A percentile compares a stretch with the other conserved stretches of the same genome.
Evolutionary conservation across 257 asterid species (phyloP).

Genomic region (Salvia rosmarinus): DNA sequence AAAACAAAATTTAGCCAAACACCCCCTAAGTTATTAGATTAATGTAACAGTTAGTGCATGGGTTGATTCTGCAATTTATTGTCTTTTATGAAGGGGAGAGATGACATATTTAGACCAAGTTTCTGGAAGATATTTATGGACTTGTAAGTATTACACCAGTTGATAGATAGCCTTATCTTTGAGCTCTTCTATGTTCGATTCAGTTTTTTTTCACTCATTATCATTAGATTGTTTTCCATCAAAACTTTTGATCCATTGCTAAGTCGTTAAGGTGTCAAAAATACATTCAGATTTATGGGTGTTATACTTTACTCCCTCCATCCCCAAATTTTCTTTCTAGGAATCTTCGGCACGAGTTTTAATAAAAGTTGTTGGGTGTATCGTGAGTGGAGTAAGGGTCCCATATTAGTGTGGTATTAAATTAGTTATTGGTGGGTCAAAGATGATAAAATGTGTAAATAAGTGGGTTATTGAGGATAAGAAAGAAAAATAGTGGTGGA

Average conservation of each 20-base stretch:
- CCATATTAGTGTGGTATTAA: too few relatives aligned
- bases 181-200: constrained; percentile 13
- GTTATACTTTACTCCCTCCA: too few relatives aligned
- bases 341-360: too few relatives aligned
- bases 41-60: constrained; percentile 20
- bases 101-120: not conserved
- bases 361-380: too few relatives aligned
- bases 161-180: constrained; percentile 23
- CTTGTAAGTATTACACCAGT: not conserved
- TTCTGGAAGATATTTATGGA: not conserved
- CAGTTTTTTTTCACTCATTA: not conserved
- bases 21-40: not conserved
- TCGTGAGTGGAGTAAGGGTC: too few relatives aligned
- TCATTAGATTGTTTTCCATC: constrained; percentile 13
- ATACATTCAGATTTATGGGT: constrained; percentile 14
- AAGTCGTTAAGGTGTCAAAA: constrained; percentile 1
- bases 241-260: not conserved
- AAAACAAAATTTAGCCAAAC: too few relatives aligned
- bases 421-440: too few relatives aligned
- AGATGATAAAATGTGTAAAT: too few relatives aligned
- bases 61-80: constrained; percentile 26
- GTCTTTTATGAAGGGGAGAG: constrained; percentile 23
- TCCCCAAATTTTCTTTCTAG: too few relatives aligned
- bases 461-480: too few relatives aligned
- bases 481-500: too few relatives aligned